Evolutionary conservation across 345 rosid genomes (phyloP).

Genomic region (Eucalyptus sp.): DNA sequence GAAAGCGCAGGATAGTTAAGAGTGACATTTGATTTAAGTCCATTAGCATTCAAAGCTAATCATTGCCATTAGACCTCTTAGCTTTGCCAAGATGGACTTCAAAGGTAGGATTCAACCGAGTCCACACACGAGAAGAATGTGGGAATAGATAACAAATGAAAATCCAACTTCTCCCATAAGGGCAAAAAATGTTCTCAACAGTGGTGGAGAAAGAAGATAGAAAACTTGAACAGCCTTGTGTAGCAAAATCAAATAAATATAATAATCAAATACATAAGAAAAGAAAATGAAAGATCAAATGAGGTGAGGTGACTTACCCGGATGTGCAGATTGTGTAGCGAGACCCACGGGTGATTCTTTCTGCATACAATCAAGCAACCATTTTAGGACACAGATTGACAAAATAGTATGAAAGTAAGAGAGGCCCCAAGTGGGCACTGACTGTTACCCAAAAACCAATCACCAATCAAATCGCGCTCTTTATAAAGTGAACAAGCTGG

Average conservation of each 20-base stretch:
- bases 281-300: neutral
- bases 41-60: neutral
- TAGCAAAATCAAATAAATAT: neutral
- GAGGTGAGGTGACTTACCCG: constrained; percentile 28
- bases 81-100: neutral
- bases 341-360: constrained; percentile 66
- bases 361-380: constrained; percentile 21
- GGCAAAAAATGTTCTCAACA: neutral
- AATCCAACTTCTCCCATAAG: neutral
- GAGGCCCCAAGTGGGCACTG: neutral
- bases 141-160: neutral
- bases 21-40: neutral
- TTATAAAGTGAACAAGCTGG: neutral
- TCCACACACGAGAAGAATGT: neutral
- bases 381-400: neutral
- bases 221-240: neutral
- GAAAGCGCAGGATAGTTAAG: neutral
- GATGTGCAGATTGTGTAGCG: constrained; percentile 84
- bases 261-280: neutral
- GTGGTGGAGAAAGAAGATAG: neutral
- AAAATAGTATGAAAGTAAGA: neutral
- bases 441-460: neutral
- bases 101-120: neutral
- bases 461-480: neutral
- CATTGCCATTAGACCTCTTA: neutral